Evolutionary conservation across 2,329 filamentous ascomycete species (phyloP), one percentile per base, ranked within the genome.

Genomic region (Fonsecaea pedrosoi): DNA sequence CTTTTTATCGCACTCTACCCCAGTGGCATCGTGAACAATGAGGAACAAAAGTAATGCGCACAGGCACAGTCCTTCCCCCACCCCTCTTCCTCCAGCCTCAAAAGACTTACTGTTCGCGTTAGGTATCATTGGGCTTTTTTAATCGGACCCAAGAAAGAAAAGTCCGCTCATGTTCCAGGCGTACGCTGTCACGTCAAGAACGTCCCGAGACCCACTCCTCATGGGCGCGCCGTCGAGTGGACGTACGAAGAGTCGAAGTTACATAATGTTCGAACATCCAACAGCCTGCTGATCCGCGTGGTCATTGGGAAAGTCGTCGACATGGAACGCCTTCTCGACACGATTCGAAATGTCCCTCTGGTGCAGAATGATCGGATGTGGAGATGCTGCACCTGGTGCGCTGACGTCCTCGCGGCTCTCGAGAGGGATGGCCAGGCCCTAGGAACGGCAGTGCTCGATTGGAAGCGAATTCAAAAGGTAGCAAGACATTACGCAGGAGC

Each of bases 321-420:
- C 65, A 72, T 78, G 57, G 18, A 65, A 15, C 73, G 74, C 0
- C 74, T 82, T 3, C 35, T 76, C 13, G 59, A 73, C 0, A 76
- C 80, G 34, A 60, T 82, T 4, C 73, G 74, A 18, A 42, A 55
- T 1, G 70, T 75, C 4, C 77, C 78, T 4, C 66, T 82, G 5
- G 65, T 78, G 3, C 73, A 79, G 55, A 67, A 70, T 54, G 75
- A 81, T 50, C 73, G 74, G 6, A 71, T 69, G 53, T 83, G 79
- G 77, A 76, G 75, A n/a, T 82, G 79, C 66, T 76, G 77, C 4
- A 73, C 72, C 3, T 84, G 80, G 81, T 72, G 81, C 6, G 73
- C 70, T 5, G 70, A 77, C 21, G 80, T 74, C 0, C 56, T 84
- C 18, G 54, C 34, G 0, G 74, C 67, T 18, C 72, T 83, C 12